phyloP scores from a whole-genome alignment of 2,329 filamentous ascomycete species.

The Stemphylium lycopersici region DNA sequence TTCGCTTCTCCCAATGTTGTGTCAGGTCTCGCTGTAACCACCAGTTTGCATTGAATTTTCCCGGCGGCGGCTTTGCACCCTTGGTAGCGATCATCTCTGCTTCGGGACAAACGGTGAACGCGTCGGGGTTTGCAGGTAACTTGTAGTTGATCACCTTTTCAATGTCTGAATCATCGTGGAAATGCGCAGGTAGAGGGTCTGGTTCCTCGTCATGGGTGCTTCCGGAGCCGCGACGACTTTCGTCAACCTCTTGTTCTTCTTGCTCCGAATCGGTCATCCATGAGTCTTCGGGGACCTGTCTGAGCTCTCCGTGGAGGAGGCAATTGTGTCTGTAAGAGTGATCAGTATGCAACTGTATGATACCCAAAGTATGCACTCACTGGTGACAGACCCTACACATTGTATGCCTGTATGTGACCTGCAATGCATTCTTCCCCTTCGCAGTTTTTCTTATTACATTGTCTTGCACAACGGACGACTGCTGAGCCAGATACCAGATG shows the following conservation, averaged over 20 bases:
- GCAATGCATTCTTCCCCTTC: not conserved
- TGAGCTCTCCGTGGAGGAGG: conserved; percentile 50
- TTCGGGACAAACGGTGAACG: conserved; percentile 11
- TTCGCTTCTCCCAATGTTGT: conserved; percentile 62
- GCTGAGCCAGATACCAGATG: conserved; percentile 51
- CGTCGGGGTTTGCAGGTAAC: conserved; percentile 20
- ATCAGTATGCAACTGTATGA: conserved; percentile 1
- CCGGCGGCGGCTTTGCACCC: conserved; percentile 11
- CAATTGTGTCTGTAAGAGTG: conserved; percentile 42
- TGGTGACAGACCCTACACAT: conserved; percentile 42
- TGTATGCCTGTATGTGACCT: conserved; percentile 27
- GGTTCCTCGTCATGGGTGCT: not conserved
- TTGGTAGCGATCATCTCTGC: not conserved
- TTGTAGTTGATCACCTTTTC: conserved; percentile 37
- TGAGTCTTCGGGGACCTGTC: conserved; percentile 33
- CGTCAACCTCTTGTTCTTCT: conserved; percentile 8
- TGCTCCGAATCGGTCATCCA: conserved; percentile 11
- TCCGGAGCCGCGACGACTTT: conserved; percentile 4
- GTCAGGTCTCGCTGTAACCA: conserved; percentile 49
- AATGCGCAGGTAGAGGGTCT: conserved; percentile 14
- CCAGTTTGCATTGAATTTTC: conserved; percentile 24
- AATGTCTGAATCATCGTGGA: conserved; percentile 26
- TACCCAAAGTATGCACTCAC: conserved; percentile 22
- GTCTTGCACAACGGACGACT: conserved; percentile 24
- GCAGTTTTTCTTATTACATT: conserved; percentile 11